Evolutionary conservation across 345 rosid genomes (phyloP), one percentile per base, ranked within the genome.

Genomic region (Eucalyptus curtisii): DNA sequence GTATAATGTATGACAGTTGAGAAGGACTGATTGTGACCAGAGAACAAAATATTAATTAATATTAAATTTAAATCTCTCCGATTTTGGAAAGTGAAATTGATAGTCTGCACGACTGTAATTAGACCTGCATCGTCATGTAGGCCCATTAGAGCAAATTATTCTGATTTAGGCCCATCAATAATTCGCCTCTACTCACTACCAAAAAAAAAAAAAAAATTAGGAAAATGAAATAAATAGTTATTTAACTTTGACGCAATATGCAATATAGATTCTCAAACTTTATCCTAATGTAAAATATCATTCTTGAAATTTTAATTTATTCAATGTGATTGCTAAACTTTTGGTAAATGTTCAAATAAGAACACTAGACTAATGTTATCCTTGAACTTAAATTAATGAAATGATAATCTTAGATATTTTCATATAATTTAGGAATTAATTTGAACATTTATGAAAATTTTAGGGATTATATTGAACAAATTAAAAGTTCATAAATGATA

Each of bases 401-500:
- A 55, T 22, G 4, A 55, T 5, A 55, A 24, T 55, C 5, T 9
- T 10, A 5, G 6, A 24, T 30, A 52, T 52, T 52, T 20, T 52
- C 57, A 52, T 52, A 24, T 52, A 52, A 52, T 52, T 52, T 52
- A 20, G 57, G 57, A 5, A 52, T 52, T 55, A 4, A 2, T 55
- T 24, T 55, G 30, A 55, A 55, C 3, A 55, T 55, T 55, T 55
- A 10, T 24, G 30, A 24, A 22, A 24, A 24, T 55, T 55, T 55
- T 55, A 55, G 6, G 6, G 30, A 24, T 24, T 10, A 5, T 3
- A 55, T 55, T 55, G 6, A 55, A 55, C 10, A 9, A 55, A 55
- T 55, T 24, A 22, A 55, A 55, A 55, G 3, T 10, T 55, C 3
- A 24, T 0, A 10, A 0, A 55, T 55, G 6, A 55, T 4, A 24